phyloP scores from a whole-genome alignment of 257 asterid species.

The Gentiana macrophylla region DNA sequence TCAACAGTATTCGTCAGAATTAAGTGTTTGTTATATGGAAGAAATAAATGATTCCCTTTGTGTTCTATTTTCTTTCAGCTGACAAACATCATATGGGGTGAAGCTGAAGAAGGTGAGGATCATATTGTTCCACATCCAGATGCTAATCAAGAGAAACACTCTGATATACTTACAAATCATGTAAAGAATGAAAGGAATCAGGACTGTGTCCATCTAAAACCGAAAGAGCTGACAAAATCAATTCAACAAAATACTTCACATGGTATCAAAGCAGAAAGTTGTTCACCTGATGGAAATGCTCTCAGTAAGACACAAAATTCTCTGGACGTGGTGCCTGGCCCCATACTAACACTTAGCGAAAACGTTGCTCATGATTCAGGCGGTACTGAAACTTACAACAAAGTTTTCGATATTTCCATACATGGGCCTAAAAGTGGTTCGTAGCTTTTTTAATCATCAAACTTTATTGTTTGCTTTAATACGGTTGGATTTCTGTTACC shows the following conservation, averaged over 20 bases:
- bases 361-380: conserved; percentile 25
- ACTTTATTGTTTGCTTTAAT: neutral
- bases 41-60: conserved; percentile 3
- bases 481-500: neutral
- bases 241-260: conserved; percentile 19
- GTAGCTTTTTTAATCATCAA: neutral
- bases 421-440: conserved; percentile 31
- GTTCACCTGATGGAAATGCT: conserved; percentile 23
- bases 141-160: conserved; percentile 35
- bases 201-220: conserved; percentile 24
- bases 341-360: conserved; percentile 31
- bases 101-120: conserved; percentile 58
- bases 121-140: conserved; percentile 81
- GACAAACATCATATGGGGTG: conserved; percentile 75
- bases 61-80: conserved; percentile 41
- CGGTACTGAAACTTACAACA: conserved; percentile 22
- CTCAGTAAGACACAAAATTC: conserved; percentile 21
- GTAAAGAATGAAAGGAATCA: conserved; percentile 42
- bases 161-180: conserved; percentile 28
- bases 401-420: conserved; percentile 20
- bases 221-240: conserved; percentile 34
- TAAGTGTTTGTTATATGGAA: neutral
- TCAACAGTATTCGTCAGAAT: too few species aligned
- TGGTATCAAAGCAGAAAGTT: conserved; percentile 24
- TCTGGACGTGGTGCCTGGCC: conserved; percentile 30